Evolutionary conservation across 2,329 filamentous ascomycete genomes (phyloP), one percentile per base, ranked within the genome.

Genomic region (Calonectria fujianensis): DNA sequence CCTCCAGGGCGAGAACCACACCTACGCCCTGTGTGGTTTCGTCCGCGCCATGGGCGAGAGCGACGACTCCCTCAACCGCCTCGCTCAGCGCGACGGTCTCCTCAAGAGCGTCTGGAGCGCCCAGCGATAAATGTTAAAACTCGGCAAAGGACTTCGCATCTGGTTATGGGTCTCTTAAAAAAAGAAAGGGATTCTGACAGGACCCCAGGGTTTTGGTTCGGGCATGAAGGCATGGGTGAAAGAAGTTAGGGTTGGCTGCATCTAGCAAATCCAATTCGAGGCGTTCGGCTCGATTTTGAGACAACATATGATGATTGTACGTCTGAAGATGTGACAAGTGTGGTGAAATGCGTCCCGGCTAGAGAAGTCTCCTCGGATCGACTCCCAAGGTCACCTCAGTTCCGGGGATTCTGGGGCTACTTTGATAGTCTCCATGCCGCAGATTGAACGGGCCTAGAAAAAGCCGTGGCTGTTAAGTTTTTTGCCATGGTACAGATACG

Each of bases 41-140:
- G 95, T 99, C 85, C 94, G 97, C 83, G 95, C 96, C 83, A 97
- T 98, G 93, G 97, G 97, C 86, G 97, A 99, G 95, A 94, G 93
- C 88, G 97, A 99, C 87, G 97, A 99, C 90, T 92, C 94, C 84
- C 89, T 99, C 85, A 99, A 99, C 94, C 91, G 97, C 85, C 92
- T 99, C 85, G 91, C 96, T 82, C 97, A 99, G 93, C 93, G 95
- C 83, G 97, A 99, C 87, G 97, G 97, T 81, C 94, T 98, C 89
- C 88, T 99, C 88, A 98, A 98, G 95, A 94, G 89, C 87, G 97
- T 99, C 87, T 99, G 97, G 97, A 95, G 92, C 89, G 94, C 92
- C 80, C 86, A 90, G 85, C 89, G 91, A 88, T 92, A 92, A 89
- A 85, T 79, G 77, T 72, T 74, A 78, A 71, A 77, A 65, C 72